Evolutionary conservation across 2,329 filamentous ascomycete species (phyloP).

Genomic region (Furcasterigmium sp.): DNA sequence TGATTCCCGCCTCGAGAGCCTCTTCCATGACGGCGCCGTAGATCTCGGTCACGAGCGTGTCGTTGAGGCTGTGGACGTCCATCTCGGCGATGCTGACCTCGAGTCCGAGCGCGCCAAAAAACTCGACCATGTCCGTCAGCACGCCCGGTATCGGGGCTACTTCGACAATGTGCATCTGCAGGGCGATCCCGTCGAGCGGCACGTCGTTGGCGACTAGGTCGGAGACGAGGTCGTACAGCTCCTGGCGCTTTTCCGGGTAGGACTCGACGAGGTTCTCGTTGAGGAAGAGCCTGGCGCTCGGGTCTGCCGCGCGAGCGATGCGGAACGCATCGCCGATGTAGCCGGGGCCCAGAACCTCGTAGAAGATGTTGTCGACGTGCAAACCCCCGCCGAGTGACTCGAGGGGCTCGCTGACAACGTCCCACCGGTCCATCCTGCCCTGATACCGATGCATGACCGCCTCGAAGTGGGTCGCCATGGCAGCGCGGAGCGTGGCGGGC

Average conservation of each 20-base stretch:
- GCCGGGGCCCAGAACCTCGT: constrained; percentile 60
- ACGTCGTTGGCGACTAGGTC: constrained; percentile 52
- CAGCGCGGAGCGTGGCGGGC: constrained; percentile 43
- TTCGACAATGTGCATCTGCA: constrained; percentile 8
- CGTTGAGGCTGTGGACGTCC: constrained; percentile 43
- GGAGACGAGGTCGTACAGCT: constrained; percentile 22
- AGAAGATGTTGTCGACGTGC: constrained; percentile 54
- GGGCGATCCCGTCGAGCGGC: constrained; percentile 57
- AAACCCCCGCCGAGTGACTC: constrained; percentile 50
- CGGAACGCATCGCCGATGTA: constrained; percentile 67
- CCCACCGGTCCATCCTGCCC: constrained; percentile 58
- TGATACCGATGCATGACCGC: constrained; percentile 54
- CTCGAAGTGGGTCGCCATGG: constrained; percentile 56
- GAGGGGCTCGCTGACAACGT: constrained; percentile 62
- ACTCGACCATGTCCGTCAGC: constrained; percentile 2
- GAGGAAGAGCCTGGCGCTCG: constrained; percentile 65
- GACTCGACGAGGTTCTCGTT: constrained; percentile 65
- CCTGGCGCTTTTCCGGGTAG: constrained; percentile 43
- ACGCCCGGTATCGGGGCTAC: constrained; percentile 3
- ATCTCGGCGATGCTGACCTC: constrained; percentile 64
- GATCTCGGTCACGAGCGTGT: constrained; percentile 48
- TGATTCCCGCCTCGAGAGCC: constrained; percentile 50
- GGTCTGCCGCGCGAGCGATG: constrained; percentile 61
- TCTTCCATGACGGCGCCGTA: constrained; percentile 53
- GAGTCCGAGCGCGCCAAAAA: constrained; percentile 38